These are phyloP conservation scores for Mercurialis annua DNA, from an alignment of 345 rosid genomes.

Conservation along the genomic window DNA sequence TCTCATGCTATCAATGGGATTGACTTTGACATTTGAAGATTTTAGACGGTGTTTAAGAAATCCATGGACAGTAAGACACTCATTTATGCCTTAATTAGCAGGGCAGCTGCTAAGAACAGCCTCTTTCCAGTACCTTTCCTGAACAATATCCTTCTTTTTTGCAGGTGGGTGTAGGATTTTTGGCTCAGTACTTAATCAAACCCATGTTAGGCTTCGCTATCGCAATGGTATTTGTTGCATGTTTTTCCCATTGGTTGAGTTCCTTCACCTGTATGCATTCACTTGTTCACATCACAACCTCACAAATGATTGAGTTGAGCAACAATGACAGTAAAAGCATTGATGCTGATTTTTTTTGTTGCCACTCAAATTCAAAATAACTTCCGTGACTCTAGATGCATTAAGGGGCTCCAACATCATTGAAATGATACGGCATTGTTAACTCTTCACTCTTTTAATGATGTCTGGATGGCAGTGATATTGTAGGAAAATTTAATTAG, in stretches of 20 bases:
- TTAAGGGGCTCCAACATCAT: background rate
- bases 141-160: conserved; percentile 26
- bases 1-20: conserved; percentile 98
- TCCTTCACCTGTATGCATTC: background rate
- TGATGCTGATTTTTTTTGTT: background rate
- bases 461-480: background rate
- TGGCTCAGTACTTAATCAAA: conserved; percentile 84
- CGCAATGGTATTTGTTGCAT: conserved; percentile 56
- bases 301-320: background rate
- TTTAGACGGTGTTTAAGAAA: conserved; percentile 85
- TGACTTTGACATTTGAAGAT: conserved; percentile 87
- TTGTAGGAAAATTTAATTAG: background rate
- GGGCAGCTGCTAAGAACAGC: background rate
- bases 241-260: conserved; percentile 6
- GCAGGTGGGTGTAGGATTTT: conserved; percentile 97
- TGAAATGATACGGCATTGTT: background rate
- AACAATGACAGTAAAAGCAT: background rate
- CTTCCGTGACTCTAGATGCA: background rate
- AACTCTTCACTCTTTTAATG: background rate
- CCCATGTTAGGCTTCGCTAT: conserved; percentile 77
- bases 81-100: conserved; percentile 10
- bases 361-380: background rate
- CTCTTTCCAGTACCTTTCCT: conserved; percentile 9
- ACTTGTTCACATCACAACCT: background rate
- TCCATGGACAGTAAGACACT: conserved; percentile 86